Base-by-base conservation (phyloP, 345 rosid genomes). In the Salix brachista region DNA sequence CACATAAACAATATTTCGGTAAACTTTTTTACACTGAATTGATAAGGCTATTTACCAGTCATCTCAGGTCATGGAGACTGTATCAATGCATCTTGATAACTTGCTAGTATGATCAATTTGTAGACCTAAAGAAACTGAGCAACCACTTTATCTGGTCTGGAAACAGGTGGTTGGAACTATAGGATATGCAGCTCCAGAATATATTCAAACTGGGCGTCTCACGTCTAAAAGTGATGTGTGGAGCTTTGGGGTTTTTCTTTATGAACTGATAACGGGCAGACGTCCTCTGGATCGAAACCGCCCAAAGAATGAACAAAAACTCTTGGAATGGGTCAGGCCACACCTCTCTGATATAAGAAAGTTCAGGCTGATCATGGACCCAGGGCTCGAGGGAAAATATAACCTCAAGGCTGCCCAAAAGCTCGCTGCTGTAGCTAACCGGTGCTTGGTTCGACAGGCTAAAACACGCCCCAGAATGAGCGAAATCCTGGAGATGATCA, bases 121-220 rank as follows among this genome's bases (percentile, higher is more conserved):
- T 32, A n/a, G 46, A 48, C 25, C 28, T 50, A 28, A 13, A 26
- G 56, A 19, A 41, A 26, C 34, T 77, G 25, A 56, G 37, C 8
- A 41, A 54, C 26, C 54, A 64, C 4, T 70, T 30, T 70, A 19
- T 73, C 56, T 69, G 68, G 41, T 76, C 42, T 73, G 12, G 54
- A 46, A 58, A 68, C 88, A 91, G 98, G 92, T 91, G 37, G 99
- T 91, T 12, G 98, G 98, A 69, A 96, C 98, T 8, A 91, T 93
- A 21, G 99, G 99, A 67, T 96, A 96, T 78, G 97, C 98, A 77
- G 99, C 98, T 1, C 98, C 98, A 0, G 99, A 93, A 75, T 93
- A 93, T 82, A 82, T 93, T 48, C 94, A 87, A 78, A 96, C 98
- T 0, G 97, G 99, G 37, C 96, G 86, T 50, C 93, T 96, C 56